Conservation (phyloP, 176 grass and related monocot species). For the Bolboschoenus planiculmis region DNA sequence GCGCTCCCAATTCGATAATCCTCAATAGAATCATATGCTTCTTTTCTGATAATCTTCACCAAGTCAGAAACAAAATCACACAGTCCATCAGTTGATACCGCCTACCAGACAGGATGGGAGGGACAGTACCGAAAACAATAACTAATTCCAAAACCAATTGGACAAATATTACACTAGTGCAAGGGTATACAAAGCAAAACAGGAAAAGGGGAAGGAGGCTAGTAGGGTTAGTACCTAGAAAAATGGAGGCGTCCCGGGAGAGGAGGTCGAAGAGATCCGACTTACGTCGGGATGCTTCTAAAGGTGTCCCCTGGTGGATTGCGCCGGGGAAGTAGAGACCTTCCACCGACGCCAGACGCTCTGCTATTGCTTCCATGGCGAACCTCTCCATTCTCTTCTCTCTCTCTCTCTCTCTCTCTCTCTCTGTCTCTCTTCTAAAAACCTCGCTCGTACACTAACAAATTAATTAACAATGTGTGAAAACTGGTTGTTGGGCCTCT, state of each 20-base stretch:
- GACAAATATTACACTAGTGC: not conserved
- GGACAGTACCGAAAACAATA: not conserved
- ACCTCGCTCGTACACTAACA: not conserved
- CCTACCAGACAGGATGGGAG: not conserved
- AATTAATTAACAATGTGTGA: not conserved
- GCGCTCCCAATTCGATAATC: not conserved
- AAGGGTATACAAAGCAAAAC: not conserved
- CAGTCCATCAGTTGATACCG: not conserved
- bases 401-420: not conserved
- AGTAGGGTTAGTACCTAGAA: conserved; percentile 42
- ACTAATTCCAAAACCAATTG: not conserved
- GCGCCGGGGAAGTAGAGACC: conserved; percentile 75
- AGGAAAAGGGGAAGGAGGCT: not conserved
- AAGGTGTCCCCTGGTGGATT: conserved; percentile 35
- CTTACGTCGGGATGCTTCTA: conserved; percentile 17
- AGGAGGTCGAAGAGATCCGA: conserved; percentile 56
- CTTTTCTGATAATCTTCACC: not conserved
- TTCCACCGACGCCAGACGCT: conserved; percentile 61
- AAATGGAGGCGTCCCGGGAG: conserved; percentile 68
- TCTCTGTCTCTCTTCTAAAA: not conserved
- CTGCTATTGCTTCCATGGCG: conserved; percentile 67
- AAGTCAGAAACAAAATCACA: not conserved
- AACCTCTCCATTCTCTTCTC: conserved; percentile 42
- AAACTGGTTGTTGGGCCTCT: not conserved
- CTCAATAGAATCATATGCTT: not conserved